These are phyloP conservation scores for Coemansia sp. DNA, from an alignment of 192 early-diverging fungal genomes.

Conservation along the genomic window DNA sequence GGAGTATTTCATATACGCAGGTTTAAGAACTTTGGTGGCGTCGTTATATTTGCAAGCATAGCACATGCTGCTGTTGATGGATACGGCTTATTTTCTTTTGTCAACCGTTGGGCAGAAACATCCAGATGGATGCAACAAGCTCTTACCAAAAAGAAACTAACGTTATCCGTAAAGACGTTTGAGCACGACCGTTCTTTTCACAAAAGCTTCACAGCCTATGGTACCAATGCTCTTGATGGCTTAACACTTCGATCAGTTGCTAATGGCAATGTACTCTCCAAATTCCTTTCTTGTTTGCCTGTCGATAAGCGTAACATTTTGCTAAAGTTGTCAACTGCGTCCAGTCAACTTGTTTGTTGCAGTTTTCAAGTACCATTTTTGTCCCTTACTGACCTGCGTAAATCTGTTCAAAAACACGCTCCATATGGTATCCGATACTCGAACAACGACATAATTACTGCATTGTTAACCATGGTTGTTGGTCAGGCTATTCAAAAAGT, in stretches of 20 bases:
- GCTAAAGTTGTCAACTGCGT: not conserved
- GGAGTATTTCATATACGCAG: conserved; percentile 9
- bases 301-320: not conserved
- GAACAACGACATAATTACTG: not conserved
- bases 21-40: conserved; percentile 17
- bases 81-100: conserved; percentile 16
- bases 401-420: not conserved
- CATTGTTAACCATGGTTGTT: not conserved
- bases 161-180: not conserved
- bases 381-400: conserved; percentile 1
- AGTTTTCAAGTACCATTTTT: conserved; percentile 12
- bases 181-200: not conserved
- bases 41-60: conserved; percentile 23
- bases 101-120: conserved; percentile 23
- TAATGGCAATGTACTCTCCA: not conserved
- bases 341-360: not conserved
- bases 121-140: not conserved
- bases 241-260: not conserved
- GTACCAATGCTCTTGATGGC: not conserved
- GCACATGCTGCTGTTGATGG: conserved; percentile 22
- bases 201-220: not conserved
- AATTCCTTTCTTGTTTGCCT: conserved; percentile 13
- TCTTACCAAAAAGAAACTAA: not conserved
- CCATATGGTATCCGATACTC: not conserved
- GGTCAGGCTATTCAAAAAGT: not conserved